These are phyloP conservation scores for Zasmidium cellare DNA, from an alignment of 2,329 filamentous ascomycete genomes.

Conservation along the genomic window DNA sequence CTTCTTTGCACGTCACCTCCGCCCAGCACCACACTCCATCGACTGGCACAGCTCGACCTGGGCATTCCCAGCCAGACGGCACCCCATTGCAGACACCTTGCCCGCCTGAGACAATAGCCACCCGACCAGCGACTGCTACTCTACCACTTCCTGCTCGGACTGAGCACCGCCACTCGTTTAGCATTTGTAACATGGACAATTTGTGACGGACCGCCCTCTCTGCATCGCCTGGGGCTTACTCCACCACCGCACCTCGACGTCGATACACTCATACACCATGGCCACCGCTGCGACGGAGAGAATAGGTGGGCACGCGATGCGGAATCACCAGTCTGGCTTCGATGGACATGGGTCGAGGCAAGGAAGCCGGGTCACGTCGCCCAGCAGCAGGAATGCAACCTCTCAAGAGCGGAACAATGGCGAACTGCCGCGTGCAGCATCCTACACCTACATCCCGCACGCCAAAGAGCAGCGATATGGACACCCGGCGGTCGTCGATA, in stretches of 20 bases:
- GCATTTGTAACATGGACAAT: conserved; percentile 11
- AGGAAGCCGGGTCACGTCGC: conserved; percentile 10
- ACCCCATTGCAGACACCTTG: neutral
- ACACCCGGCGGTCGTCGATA: conserved; percentile 33
- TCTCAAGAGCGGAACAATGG: conserved; percentile 11
- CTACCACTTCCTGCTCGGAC: conserved; percentile 7
- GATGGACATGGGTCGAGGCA: conserved; percentile 14
- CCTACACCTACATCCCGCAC: conserved; percentile 56
- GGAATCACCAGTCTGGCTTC: conserved; percentile 6
- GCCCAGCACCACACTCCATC: neutral
- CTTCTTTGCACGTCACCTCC: neutral
- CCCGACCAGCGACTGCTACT: neutral
- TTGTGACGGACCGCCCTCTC: neutral
- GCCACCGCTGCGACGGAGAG: conserved; percentile 23
- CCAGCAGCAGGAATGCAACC: conserved; percentile 14
- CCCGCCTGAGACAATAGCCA: neutral
- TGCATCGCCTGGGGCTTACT: neutral
- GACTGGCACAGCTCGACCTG: neutral
- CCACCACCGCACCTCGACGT: too few relatives aligned
- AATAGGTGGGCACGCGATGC: conserved; percentile 12
- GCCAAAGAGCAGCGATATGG: conserved; percentile 32
- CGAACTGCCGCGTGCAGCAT: conserved; percentile 55
- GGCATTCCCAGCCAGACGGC: neutral
- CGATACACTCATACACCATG: conserved; percentile 12
- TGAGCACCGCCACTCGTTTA: conserved; percentile 15